Evolutionary conservation across 192 early-diverging fungal genomes (phyloP), one percentile per base, ranked within the genome.

Genomic region (Pilobolus umbonatus): DNA sequence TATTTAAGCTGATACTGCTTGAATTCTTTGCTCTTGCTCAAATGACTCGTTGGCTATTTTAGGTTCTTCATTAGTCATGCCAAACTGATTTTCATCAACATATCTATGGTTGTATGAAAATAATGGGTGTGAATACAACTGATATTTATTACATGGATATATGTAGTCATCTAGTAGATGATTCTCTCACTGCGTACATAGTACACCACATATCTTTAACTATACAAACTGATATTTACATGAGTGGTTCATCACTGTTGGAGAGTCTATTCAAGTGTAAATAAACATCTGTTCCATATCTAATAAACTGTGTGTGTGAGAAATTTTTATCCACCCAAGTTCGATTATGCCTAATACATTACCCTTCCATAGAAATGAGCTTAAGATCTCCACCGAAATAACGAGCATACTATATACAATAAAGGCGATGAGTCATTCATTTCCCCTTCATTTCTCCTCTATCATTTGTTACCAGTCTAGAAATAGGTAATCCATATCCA

Each of bases 321-420:
- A 31, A 72, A 45, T 39, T 40, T 15, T 32, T 17, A 29, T 42
- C 30, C 28, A 59, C 21, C n/a, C n/a, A n/a, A n/a, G n/a, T n/a
- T n/a, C n/a, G n/a, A n/a, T n/a, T n/a, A n/a, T n/a, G n/a, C n/a
- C n/a, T n/a, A n/a, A n/a, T n/a, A 35, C 34, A 29, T 66, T 77
- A 90, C 64, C 93, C 93, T 73, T 95, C 95, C 93, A 96, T 95
- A 35, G 88, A 90, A 45, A 94, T 93, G 44, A 95, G 75, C 67
- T 88, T 85, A 59, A 98, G 74, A 71, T 98, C 92, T 48, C 95
- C 95, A 56, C 95, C 95, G 81, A 95, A 96, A 68, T 98, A 98
- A 25, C 93, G 85, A 5, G 95, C 89, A 75, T 98, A 98, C 51
- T 82, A 73, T 43, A 29, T 8, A 31, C 5, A 34, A 22, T 17